Evolutionary conservation across 352 stramenopile species (phyloP).

Genomic region (Globisporangium perplexum): DNA sequence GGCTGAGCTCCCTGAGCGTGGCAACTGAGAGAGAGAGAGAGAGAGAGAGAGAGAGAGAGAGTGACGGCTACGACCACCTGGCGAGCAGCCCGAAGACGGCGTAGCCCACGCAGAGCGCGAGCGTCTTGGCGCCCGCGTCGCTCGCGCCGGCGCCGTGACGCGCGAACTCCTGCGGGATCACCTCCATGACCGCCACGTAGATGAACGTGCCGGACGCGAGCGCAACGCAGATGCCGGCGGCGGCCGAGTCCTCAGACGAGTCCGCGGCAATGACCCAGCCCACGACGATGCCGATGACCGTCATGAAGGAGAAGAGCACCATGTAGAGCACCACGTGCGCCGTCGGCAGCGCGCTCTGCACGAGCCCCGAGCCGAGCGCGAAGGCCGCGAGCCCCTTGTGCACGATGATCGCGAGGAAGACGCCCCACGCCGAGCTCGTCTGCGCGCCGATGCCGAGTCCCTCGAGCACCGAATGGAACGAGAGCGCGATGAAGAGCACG

Average conservation of each 20-base stretch:
- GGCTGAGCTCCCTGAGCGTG: too few species aligned
- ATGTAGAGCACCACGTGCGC: constrained; percentile 41
- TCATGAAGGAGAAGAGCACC: constrained; percentile 53
- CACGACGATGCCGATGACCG: constrained; percentile 42
- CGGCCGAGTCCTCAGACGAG: constrained; percentile 34
- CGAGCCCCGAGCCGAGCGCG: constrained; percentile 56
- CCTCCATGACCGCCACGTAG: constrained; percentile 83
- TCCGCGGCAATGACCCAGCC: constrained; percentile 37
- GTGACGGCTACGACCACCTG: constrained; percentile 63
- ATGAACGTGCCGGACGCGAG: constrained; percentile 78
- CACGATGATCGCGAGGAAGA: constrained; percentile 72
- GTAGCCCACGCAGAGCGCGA: constrained; percentile 59
- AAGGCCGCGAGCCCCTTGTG: constrained; percentile 79
- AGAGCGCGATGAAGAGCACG: constrained; percentile 71
- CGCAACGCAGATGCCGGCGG: constrained; percentile 50
- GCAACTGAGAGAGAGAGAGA: too few species aligned
- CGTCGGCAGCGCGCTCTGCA: constrained; percentile 50
- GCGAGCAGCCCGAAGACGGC: constrained; percentile 67
- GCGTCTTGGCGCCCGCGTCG: constrained; percentile 33
- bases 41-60: too few species aligned
- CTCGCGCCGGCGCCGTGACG: constrained; percentile 18
- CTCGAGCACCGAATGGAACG: constrained; percentile 79
- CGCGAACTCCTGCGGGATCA: constrained; percentile 78
- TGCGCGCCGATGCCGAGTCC: constrained; percentile 72
- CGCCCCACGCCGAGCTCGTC: constrained; percentile 59